Evolutionary conservation across 352 stramenopile genomes (phyloP), one percentile per base, ranked within the genome.

Genomic region (Phytophthora crassamura): DNA sequence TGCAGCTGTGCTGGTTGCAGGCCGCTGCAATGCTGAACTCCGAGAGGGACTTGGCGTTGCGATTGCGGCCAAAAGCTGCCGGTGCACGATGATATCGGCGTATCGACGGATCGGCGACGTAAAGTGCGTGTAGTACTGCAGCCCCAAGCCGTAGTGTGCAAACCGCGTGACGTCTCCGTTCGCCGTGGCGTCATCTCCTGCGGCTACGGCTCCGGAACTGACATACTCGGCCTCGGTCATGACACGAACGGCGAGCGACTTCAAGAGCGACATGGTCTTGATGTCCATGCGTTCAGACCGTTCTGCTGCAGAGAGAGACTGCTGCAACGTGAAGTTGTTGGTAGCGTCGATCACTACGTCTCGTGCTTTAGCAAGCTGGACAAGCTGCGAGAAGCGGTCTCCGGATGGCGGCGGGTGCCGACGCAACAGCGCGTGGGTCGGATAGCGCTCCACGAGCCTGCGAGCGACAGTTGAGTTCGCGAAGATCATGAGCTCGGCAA

Each of bases 151-250:
- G 57, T 97, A 97, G 67, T 97, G 88, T 6, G 80, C 84, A 59
- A 95, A 93, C 16, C 71, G 77, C 38, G 81, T 90, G 16, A 70
- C 56, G 54, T 89, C 80, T 9, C 71, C 59, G 28, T 87, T 87
- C 4, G 54, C 48, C 8, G 74, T 67, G n/a, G 69, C 67, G 15
- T 74, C 66, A 50, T 89, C 67, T 14, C 74, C 82, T 16, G 84
- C 66, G 14, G 59, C 45, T 15, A 74, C 54, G 15, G 59, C 78
- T 36, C 74, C 88, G 7, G 90, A 90, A 22, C 86, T 97, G 32
- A 98, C 77, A 64, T 98, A 98, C 70, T 97, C 88, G 16, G 94
- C 94, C 62, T 98, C 90, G n/a, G 91, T 95, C 94, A 98, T 98
- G 14, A 95, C 91, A 38, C 94, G 86, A 25, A 96, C 93, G 2